Conservation (phyloP, 345 rosid species). For the Geranium brycei region DNA sequence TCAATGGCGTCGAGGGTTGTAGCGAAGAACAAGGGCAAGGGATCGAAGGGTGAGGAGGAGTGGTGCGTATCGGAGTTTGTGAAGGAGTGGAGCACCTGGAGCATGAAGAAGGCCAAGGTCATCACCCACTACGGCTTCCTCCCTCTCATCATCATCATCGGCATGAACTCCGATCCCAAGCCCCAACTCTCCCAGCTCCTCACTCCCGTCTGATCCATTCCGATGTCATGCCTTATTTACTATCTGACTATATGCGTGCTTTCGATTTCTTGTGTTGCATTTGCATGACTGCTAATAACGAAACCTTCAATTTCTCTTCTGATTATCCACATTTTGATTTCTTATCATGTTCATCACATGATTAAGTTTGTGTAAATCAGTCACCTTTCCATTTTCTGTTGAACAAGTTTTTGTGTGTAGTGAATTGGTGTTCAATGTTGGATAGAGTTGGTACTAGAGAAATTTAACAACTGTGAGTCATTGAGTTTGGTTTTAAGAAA, state of each 20-base stretch:
- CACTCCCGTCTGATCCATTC: neutral
- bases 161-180: constrained; percentile 25
- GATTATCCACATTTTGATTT: no score
- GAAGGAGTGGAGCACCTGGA: constrained; percentile 93
- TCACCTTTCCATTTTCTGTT: no score
- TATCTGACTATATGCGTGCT: neutral
- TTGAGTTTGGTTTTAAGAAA: no score
- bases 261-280: neutral
- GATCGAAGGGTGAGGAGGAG: constrained; percentile 29
- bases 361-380: no score
- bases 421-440: no score
- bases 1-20: constrained; percentile 14
- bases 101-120: constrained; percentile 77
- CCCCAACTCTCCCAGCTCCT: neutral
- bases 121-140: constrained; percentile 84
- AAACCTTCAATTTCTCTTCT: no score
- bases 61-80: constrained; percentile 30
- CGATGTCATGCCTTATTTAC: no score
- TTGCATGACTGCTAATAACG: neutral
- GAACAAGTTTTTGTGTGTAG: no score
- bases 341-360: no score
- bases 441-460: no score
- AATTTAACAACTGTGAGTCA: no score
- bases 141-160: constrained; percentile 72
- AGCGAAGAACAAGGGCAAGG: constrained; percentile 33